phyloP scores from a whole-genome alignment of 768 basidiomycete genomes.

The Auriscalpium microsporum region DNA sequence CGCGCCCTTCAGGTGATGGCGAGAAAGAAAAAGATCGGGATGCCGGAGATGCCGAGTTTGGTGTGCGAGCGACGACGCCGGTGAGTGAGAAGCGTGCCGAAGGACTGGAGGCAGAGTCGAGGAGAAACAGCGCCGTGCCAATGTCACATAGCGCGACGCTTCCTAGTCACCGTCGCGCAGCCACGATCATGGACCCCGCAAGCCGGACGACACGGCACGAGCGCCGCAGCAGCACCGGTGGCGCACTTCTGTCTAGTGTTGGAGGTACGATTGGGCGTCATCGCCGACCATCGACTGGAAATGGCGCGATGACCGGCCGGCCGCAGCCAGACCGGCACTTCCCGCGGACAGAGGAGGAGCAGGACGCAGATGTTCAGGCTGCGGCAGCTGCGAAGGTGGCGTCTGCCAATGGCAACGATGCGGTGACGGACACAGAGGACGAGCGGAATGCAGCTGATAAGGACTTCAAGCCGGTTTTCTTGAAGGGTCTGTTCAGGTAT shows the following conservation, averaged over 20 bases:
- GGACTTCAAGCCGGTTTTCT: constrained; percentile 88
- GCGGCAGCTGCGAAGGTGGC: constrained; percentile 1
- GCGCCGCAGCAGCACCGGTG: constrained; percentile 70
- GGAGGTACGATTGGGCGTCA: constrained; percentile 57
- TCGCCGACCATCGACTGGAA: constrained; percentile 65
- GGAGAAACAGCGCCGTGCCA: constrained; percentile 10
- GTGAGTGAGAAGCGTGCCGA: constrained; percentile 20
- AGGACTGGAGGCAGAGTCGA: constrained; percentile 18
- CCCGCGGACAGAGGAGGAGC: constrained; percentile 39
- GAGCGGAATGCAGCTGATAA: constrained; percentile 33
- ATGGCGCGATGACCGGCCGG: constrained; percentile 26
- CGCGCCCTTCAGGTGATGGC: constrained; percentile 7
- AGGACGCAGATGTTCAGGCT: constrained; percentile 19
- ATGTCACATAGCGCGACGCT: constrained; percentile 40
- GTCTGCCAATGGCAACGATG: constrained; percentile 13
- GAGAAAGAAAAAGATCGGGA: constrained; percentile 7
- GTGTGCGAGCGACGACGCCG: constrained; percentile 13
- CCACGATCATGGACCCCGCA: constrained; percentile 67
- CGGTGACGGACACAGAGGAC: neutral
- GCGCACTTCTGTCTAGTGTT: constrained; percentile 39
- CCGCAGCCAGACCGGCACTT: constrained; percentile 39
- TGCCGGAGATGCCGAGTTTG: neutral
- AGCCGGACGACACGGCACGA: constrained; percentile 58
- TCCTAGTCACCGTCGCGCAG: constrained; percentile 64
- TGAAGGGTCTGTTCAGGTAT: constrained; percentile 93